Evolutionary conservation across 2,329 filamentous ascomycete species (phyloP).

Genomic region (Pyricularia grisea): DNA sequence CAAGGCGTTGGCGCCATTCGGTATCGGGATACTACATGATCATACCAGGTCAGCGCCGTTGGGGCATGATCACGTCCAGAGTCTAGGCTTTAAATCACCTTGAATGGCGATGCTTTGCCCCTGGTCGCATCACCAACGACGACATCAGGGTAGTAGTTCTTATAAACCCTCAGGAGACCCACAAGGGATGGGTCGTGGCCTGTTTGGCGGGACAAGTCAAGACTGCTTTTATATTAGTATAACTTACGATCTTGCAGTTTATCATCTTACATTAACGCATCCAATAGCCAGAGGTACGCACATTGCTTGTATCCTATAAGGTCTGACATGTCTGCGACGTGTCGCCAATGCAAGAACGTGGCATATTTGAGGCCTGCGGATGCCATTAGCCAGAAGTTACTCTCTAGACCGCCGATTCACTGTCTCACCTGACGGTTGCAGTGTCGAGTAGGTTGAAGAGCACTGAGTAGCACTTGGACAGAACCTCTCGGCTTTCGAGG

Average conservation of each 20-base stretch:
- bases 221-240: constrained; percentile 25
- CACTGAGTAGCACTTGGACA: constrained; percentile 64
- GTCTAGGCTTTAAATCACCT: constrained; percentile 25
- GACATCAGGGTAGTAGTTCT: constrained; percentile 85
- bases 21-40: constrained; percentile 55
- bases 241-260: too few species aligned
- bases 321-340: constrained; percentile 71
- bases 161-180: constrained; percentile 71
- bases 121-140: constrained; percentile 62
- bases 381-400: background rate
- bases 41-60: background rate
- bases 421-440: constrained; percentile 56
- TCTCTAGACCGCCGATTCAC: background rate
- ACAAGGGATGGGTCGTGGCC: constrained; percentile 67
- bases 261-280: background rate
- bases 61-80: background rate
- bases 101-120: constrained; percentile 53
- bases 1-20: constrained; percentile 62
- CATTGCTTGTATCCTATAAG: constrained; percentile 73
- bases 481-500: constrained; percentile 50
- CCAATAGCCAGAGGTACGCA: constrained; percentile 22
- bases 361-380: constrained; percentile 49
- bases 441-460: constrained; percentile 78
- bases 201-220: constrained; percentile 47
- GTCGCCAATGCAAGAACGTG: constrained; percentile 74